These are phyloP conservation scores for Alternaria sp. DNA, from an alignment of 2,329 filamentous ascomycete species.

Conservation along the genomic window DNA sequence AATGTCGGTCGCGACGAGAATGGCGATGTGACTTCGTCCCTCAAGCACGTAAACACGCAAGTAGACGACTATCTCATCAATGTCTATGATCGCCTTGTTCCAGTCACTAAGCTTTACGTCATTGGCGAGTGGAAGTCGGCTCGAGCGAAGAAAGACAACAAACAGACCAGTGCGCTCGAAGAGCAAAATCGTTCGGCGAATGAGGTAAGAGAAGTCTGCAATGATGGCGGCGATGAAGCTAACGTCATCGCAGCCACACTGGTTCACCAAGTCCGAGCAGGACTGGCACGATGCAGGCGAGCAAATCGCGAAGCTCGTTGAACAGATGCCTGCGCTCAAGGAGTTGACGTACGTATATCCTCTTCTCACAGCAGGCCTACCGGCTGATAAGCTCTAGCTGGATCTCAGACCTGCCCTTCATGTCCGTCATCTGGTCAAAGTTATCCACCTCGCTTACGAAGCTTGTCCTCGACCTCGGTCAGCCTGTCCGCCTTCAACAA, in stretches of 20 bases:
- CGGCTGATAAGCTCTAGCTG: constrained; percentile 28
- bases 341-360: constrained; percentile 35
- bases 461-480: constrained; percentile 36
- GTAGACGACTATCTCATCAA: constrained; percentile 15
- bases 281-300: constrained; percentile 27
- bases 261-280: background rate
- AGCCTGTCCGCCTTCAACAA: constrained; percentile 25
- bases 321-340: constrained; percentile 26
- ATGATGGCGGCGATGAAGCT: background rate
- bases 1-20: constrained; percentile 21
- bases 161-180: too few relatives aligned
- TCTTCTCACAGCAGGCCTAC: background rate
- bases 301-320: constrained; percentile 25
- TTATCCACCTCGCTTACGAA: constrained; percentile 32
- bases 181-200: background rate
- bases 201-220: background rate
- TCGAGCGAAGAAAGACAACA: background rate
- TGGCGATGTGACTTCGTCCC: constrained; percentile 13
- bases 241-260: background rate
- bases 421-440: constrained; percentile 24
- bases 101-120: constrained; percentile 33
- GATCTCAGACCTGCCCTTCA: constrained; percentile 37
- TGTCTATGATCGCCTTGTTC: background rate
- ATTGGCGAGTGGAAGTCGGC: constrained; percentile 30
- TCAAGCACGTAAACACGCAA: constrained; percentile 8